Evolutionary conservation across 768 basidiomycete genomes (phyloP), one percentile per base, ranked within the genome.

Genomic region (Naganishia onofrii): DNA sequence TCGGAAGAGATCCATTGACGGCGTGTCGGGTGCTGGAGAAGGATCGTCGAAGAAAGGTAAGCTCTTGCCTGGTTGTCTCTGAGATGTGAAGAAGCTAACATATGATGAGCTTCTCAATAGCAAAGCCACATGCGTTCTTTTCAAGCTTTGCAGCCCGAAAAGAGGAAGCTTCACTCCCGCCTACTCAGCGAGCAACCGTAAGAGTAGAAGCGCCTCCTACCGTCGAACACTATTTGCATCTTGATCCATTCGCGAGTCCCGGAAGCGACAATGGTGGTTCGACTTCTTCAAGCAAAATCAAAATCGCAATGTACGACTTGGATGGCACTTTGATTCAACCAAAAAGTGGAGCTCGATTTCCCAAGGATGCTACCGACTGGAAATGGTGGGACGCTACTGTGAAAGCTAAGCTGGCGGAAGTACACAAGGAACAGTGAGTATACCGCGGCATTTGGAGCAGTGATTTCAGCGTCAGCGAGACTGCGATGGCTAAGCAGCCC

Each of bases 341-440:
- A 0, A 69, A 69, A 48, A 58, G 68, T 15, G 58, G 58, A 44
- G 46, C 51, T 23, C 21, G 26, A 8, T 89, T 88, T 73, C 83
- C 84, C 29, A 81, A 81, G 29, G 82, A 82, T 56, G 79, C 78
- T 34, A 76, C 78, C 0, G 85, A 84, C 70, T 89, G 88, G 86
- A 81, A 86, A 67, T 92, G 91, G 90, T 93, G 92, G 91, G 81
- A 86, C 71, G 76, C 84, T 0, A 76, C 75, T 19, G 87, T 96
- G 26, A 88, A 88, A 2, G 75, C 79, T 8, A 89, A 86, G 77
- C 77, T 97, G 72, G 85, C 85, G 74, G 83, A 86, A 71, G 79
- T 88, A 5, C 82, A 86, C 64, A 81, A 85, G 23, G 81, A 85
- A 29, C 89, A 92, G 88, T 92, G 73, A 72, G 84, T 70, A 3